phyloP scores from a whole-genome alignment of 306 rosid species.

The Quercus parvula region DNA sequence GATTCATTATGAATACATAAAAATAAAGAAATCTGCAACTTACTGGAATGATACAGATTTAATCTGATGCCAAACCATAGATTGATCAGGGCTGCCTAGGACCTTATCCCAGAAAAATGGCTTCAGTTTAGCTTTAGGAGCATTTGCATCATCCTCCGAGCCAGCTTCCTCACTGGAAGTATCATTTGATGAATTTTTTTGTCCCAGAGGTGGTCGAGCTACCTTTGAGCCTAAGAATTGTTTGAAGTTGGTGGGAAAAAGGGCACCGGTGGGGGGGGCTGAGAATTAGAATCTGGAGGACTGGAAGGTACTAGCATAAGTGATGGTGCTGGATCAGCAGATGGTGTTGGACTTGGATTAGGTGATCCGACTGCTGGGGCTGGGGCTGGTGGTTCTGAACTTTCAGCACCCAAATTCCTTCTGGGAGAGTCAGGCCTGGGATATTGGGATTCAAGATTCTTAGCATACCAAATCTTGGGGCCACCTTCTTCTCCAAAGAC shows the following conservation, averaged over 20 bases:
- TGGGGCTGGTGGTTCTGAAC: conserved; percentile 18
- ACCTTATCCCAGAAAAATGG: conserved; percentile 99
- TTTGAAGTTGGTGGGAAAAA: conserved; percentile 9
- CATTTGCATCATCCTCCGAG: conserved; percentile 35
- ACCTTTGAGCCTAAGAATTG: conserved; percentile 12
- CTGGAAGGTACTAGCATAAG: conserved; percentile 24
- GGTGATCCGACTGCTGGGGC: conserved; percentile 30
- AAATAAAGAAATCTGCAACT: conserved; percentile 30
- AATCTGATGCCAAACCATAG: conserved; percentile 98
- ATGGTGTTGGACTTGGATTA: conserved; percentile 9
- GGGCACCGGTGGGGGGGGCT: not conserved
- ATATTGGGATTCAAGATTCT: conserved; percentile 31
- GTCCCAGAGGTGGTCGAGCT: conserved; percentile 52
- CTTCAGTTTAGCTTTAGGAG: conserved; percentile 80
- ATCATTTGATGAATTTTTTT: conserved; percentile 26
- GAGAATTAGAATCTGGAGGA: not conserved
- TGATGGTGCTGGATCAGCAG: conserved; percentile 18
- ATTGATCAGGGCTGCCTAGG: conserved; percentile 76
- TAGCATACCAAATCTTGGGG: conserved; percentile 43
- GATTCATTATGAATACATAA: not conserved
- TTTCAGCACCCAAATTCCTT: conserved; percentile 50
- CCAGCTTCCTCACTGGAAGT: conserved; percentile 32
- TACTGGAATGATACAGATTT: conserved; percentile 98
- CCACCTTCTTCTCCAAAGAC: conserved; percentile 49
- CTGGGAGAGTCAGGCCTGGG: conserved; percentile 37